A percentile compares a stretch with the other conserved stretches of the same genome.
Evolutionary conservation across 306 rosid genomes (phyloP).

Genomic region (Ziziphus jujuba): DNA sequence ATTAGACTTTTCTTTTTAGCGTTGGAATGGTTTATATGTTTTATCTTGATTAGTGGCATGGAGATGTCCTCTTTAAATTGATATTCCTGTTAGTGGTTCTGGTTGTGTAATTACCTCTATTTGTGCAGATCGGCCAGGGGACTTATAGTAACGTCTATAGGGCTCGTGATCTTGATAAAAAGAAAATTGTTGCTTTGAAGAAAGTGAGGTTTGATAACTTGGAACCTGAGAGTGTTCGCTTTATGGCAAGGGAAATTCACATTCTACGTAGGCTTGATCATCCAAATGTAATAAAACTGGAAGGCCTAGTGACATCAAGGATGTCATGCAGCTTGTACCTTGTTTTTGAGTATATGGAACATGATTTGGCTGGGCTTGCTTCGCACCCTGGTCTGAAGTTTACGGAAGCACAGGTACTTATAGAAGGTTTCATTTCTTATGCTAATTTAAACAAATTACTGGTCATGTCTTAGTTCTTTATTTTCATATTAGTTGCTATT

Average conservation of each 20-base stretch:
- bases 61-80: conserved; percentile 4
- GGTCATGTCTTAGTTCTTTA: not conserved
- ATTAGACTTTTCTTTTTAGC: not conserved
- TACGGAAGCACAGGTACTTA: conserved; percentile 81
- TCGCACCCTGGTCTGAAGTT: conserved; percentile 90
- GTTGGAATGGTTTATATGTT: not conserved
- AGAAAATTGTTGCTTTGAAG: conserved; percentile 85
- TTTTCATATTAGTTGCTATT: not conserved
- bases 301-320: conserved; percentile 92
- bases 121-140: conserved; percentile 91
- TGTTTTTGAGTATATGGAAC: conserved; percentile 97
- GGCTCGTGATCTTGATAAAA: conserved; percentile 94
- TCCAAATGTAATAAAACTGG: conserved; percentile 82
- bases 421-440: conserved; percentile 11
- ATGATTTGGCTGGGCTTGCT: conserved; percentile 91
- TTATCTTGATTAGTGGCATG: not conserved
- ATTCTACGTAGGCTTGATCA: conserved; percentile 91
- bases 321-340: conserved; percentile 97
- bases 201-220: conserved; percentile 94
- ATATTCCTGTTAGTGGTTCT: conserved; percentile 15
- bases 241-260: conserved; percentile 96
- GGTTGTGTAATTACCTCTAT: conserved; percentile 15
- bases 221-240: conserved; percentile 95
- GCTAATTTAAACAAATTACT: not conserved
- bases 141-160: conserved; percentile 91